Evolutionary conservation across 371 early-diverging fungal species (phyloP).

Genomic region (Circinella umbellata): DNA sequence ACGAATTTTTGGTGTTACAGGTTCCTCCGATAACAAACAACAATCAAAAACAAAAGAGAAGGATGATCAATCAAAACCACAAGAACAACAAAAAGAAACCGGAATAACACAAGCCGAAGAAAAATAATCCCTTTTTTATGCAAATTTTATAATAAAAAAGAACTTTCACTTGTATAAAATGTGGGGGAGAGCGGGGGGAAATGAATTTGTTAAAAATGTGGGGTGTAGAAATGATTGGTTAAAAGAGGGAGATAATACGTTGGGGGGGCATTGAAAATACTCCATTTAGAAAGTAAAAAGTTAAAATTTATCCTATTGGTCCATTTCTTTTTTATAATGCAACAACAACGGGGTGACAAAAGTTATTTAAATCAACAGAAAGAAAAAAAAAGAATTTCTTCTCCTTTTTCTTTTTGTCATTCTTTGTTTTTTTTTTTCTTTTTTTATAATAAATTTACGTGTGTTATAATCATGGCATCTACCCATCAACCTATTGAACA

Average conservation of each 20-base stretch:
- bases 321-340: slow-evolving; percentile 5
- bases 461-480: background rate
- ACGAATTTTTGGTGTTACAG: slow-evolving; percentile 44
- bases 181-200: too few relatives aligned
- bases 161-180: too few relatives aligned
- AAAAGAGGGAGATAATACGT: background rate
- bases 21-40: slow-evolving; percentile 34
- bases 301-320: slow-evolving; percentile 12
- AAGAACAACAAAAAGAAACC: background rate
- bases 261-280: slow-evolving; percentile 5
- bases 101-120: background rate
- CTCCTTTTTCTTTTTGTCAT: background rate
- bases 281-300: slow-evolving; percentile 12
- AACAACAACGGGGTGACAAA: background rate
- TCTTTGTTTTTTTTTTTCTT: background rate
- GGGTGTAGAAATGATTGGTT: background rate
- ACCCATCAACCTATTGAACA: background rate
- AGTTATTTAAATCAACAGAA: too few relatives aligned
- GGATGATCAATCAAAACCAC: slow-evolving; percentile 2
- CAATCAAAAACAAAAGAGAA: background rate
- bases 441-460: background rate
- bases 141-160: too few relatives aligned
- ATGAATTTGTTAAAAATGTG: background rate
- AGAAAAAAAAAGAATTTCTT: background rate
- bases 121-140: background rate